Evolutionary conservation across 2,329 filamentous ascomycete genomes (phyloP).

Genomic region (Plenodomus lindquistii): DNA sequence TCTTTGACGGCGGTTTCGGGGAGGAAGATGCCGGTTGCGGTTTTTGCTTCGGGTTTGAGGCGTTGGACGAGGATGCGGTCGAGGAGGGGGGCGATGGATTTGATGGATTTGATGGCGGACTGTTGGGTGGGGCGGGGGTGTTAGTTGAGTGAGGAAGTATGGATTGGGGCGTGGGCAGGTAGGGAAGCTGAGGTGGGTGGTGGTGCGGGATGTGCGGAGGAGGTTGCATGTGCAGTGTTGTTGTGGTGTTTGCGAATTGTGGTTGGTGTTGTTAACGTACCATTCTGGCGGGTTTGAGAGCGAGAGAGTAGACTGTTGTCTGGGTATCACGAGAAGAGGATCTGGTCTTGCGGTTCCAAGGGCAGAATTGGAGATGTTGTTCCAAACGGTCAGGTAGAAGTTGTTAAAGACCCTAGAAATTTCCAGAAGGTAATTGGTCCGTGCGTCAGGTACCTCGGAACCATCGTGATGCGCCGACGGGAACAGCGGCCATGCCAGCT

Average conservation of each 20-base stretch:
- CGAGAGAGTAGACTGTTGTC: conserved; percentile 4
- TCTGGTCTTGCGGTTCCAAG: conserved; percentile 3
- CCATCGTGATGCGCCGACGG: background rate
- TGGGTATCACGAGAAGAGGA: conserved; percentile 20
- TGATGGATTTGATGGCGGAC: conserved; percentile 86
- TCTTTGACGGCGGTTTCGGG: conserved; percentile 97
- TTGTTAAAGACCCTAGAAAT: conserved; percentile 13
- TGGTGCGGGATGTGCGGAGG: background rate
- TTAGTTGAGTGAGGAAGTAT: background rate
- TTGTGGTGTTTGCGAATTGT: background rate
- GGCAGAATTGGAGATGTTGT: conserved; percentile 11
- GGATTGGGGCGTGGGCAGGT: background rate
- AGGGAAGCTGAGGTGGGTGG: background rate
- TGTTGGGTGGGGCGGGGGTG: conserved; percentile 2
- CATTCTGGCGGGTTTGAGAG: conserved; percentile 18
- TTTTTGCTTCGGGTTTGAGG: conserved; percentile 96
- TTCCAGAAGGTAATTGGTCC: conserved; percentile 21
- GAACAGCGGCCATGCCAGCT: background rate
- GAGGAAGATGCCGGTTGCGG: conserved; percentile 94
- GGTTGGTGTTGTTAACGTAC: conserved; percentile 11
- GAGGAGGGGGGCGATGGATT: conserved; percentile 90
- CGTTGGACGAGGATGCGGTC: conserved; percentile 98
- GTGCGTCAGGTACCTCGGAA: conserved; percentile 24
- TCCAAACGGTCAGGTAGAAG: background rate
- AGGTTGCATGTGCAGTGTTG: background rate